A percentile compares a stretch with the other conserved stretches of the same genome.
phyloP scores from a whole-genome alignment of 2,329 filamentous ascomycete species.

The Mollisia scopiformis region DNA sequence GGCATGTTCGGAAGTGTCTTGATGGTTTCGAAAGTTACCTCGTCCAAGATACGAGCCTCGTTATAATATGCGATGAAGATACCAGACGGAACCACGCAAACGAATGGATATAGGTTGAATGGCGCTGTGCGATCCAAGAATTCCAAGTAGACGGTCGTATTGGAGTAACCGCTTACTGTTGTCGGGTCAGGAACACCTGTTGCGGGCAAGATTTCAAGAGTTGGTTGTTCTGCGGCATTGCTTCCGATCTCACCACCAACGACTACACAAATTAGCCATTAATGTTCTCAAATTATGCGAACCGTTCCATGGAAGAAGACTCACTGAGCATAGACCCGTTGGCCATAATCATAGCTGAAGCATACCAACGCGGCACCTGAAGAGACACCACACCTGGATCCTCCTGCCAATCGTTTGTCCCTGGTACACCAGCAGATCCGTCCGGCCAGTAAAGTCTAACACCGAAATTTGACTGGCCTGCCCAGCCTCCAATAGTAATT shows the following conservation, averaged over 20 bases:
- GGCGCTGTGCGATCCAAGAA: neutral
- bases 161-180: conserved; percentile 32
- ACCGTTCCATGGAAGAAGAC: neutral
- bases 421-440: conserved; percentile 56
- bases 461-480: conserved; percentile 60
- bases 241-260: conserved; percentile 66
- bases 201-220: conserved; percentile 63
- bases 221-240: conserved; percentile 63
- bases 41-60: neutral
- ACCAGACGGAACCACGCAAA: neutral
- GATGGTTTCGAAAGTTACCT: neutral
- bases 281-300: neutral
- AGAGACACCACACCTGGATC: conserved; percentile 55
- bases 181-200: conserved; percentile 24
- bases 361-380: conserved; percentile 66
- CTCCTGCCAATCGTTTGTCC: conserved; percentile 67
- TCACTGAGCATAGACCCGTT: conserved; percentile 63
- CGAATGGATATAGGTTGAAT: neutral
- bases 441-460: conserved; percentile 63
- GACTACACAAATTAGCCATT: conserved; percentile 32
- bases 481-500: conserved; percentile 69
- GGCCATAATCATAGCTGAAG: conserved; percentile 63
- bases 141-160: conserved; percentile 56
- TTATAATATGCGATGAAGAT: neutral
- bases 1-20: neutral